A percentile compares a stretch with the other conserved stretches of the same genome.
phyloP scores from a whole-genome alignment of 163 green algal species.

The Prototheca wickerhamii region DNA sequence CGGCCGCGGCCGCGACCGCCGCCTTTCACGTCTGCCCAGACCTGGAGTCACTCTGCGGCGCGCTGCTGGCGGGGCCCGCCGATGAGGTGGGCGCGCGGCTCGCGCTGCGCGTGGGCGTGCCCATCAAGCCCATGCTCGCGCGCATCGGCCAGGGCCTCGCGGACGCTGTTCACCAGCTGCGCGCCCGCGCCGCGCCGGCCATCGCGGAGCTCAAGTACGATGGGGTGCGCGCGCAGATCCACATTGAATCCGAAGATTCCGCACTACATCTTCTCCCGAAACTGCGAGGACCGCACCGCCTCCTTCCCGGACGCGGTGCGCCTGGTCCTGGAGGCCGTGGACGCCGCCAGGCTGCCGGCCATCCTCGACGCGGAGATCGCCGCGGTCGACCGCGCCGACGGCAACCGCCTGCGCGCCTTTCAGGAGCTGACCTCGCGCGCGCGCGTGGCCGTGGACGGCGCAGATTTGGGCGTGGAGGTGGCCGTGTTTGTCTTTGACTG shows the following conservation, averaged over 20 bases:
- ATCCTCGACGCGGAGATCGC: conserved; percentile 63
- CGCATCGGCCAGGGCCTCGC: conserved; percentile 48
- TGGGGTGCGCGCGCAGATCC: conserved; percentile 66
- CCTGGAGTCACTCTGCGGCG: conserved; percentile 54
- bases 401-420: conserved; percentile 43
- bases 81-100: conserved; percentile 32
- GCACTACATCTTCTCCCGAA: conserved; percentile 57
- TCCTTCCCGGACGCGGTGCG: conserved; percentile 47
- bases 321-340: conserved; percentile 15
- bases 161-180: conserved; percentile 44
- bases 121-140: conserved; percentile 80
- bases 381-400: conserved; percentile 36
- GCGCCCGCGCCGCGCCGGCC: conserved; percentile 19
- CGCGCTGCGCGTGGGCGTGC: conserved; percentile 40
- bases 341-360: background rate
- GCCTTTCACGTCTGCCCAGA: conserved; percentile 76
- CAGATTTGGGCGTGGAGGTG: conserved; percentile 33
- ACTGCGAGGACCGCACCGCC: conserved; percentile 57
- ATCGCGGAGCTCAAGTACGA: conserved; percentile 81
- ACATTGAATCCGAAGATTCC: conserved; percentile 30
- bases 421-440: conserved; percentile 66
- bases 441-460: conserved; percentile 14
- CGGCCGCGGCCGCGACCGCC: conserved; percentile 38
- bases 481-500: conserved; percentile 87
- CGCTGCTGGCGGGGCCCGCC: conserved; percentile 43